These are phyloP conservation scores for Colletotrichum sp. DNA, from an alignment of 2,329 filamentous ascomycete genomes.

Conservation along the genomic window DNA sequence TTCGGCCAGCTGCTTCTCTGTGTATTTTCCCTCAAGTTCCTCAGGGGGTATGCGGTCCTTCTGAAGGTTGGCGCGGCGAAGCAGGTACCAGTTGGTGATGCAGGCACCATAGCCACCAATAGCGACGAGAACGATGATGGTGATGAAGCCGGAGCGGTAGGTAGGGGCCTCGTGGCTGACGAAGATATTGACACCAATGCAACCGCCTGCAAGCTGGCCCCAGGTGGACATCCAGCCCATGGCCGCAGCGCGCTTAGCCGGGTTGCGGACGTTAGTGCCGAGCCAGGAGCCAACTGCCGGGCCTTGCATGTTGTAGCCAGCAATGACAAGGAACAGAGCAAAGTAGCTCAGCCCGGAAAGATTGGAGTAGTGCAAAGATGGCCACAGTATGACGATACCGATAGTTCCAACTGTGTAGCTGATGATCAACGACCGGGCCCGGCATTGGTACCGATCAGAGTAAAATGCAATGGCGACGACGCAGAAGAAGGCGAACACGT, in stretches of 20 bases:
- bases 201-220: background rate
- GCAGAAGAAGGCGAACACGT: background rate
- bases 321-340: background rate
- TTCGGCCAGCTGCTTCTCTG: background rate
- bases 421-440: background rate
- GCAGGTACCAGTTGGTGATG: background rate
- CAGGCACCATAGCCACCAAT: background rate
- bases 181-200: slow-evolving; percentile 15
- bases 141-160: background rate
- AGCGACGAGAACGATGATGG: background rate
- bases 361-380: background rate
- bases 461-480: background rate
- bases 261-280: background rate
- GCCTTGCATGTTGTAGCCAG: slow-evolving; percentile 2
- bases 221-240: background rate
- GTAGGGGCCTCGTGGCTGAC: background rate
- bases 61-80: background rate
- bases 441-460: background rate
- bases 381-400: background rate
- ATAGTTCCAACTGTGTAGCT: background rate
- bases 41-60: background rate
- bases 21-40: background rate
- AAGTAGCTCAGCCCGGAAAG: background rate
- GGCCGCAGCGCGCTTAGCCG: background rate
- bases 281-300: slow-evolving; percentile 12